These are phyloP conservation scores for Setomelanomma holmii DNA, from an alignment of 2,329 filamentous ascomycete genomes.

Conservation along the genomic window DNA sequence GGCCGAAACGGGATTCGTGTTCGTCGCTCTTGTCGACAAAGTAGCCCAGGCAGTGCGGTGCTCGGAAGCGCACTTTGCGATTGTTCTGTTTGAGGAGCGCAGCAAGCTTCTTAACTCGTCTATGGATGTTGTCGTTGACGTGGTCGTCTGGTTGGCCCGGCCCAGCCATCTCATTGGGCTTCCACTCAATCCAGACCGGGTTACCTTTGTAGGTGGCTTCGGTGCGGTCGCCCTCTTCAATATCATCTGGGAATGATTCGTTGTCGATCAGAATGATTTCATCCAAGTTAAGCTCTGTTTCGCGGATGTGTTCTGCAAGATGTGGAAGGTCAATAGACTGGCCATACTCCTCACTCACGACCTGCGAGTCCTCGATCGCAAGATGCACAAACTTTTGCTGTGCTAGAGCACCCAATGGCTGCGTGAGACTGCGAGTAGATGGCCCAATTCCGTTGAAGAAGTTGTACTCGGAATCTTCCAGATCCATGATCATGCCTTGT, in stretches of 20 bases:
- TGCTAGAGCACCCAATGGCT: conserved; percentile 39
- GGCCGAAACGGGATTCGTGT: conserved; percentile 55
- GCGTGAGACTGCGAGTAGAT: conserved; percentile 14
- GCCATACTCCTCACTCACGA: conserved; percentile 37
- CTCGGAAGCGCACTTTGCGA: conserved; percentile 38
- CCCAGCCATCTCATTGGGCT: conserved; percentile 32
- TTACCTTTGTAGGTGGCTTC: conserved; percentile 37
- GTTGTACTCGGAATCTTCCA: conserved; percentile 31
- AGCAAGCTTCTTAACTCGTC: conserved; percentile 42
- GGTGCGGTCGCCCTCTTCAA: conserved; percentile 31
- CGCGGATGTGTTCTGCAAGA: conserved; percentile 19
- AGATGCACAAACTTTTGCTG: conserved; percentile 47
- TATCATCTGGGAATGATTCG: conserved; percentile 22
- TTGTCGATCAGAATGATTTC: conserved; percentile 28
- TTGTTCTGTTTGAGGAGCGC: conserved; percentile 43
- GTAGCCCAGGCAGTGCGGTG: conserved; percentile 46
- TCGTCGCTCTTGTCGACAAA: conserved; percentile 44
- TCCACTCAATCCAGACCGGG: conserved; percentile 50
- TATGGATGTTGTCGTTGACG: conserved; percentile 35
- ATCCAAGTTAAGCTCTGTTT: conserved; percentile 8
- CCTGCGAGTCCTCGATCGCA: conserved; percentile 37
- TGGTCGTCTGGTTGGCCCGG: conserved; percentile 22
- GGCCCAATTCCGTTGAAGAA: conserved; percentile 4
- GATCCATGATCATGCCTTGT: conserved; percentile 18
- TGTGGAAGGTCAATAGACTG: conserved; percentile 28